These are phyloP conservation scores for Vitis hybrid DNA, from an alignment of 177 flowering plant species.

Conservation along the genomic window DNA sequence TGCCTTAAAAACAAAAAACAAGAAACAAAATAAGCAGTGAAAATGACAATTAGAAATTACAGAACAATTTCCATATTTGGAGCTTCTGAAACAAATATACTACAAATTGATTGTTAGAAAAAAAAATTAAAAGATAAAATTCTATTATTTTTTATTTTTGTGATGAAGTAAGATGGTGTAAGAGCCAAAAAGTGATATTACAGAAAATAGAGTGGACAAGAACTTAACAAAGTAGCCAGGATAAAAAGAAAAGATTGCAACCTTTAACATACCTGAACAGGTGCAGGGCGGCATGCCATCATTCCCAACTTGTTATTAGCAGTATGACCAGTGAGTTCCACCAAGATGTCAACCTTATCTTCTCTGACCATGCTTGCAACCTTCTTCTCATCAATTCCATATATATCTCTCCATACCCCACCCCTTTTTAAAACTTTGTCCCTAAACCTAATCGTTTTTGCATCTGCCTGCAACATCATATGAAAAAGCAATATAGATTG, in stretches of 20 bases:
- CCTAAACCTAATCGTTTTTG: constrained; percentile 80
- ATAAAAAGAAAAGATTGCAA: neutral
- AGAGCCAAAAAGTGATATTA: neutral
- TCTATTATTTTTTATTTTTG: too few relatives aligned
- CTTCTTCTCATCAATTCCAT: constrained; percentile 94
- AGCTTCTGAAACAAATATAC: neutral
- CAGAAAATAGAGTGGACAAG: neutral
- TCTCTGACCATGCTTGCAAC: constrained; percentile 93
- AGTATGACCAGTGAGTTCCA: constrained; percentile 98
- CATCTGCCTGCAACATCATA: constrained; percentile 74
- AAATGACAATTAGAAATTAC: neutral
- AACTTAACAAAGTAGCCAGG: neutral
- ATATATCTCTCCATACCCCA: constrained; percentile 94
- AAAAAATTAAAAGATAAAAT: neutral
- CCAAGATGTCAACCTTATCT: constrained; percentile 92
- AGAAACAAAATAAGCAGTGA: too few relatives aligned
- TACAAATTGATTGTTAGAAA: neutral
- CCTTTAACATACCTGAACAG: constrained; percentile 70
- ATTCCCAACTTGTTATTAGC: constrained; percentile 95
- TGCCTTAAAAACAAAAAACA: too few relatives aligned
- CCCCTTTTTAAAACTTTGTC: constrained; percentile 82
- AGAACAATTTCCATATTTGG: neutral
- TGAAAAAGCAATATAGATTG: neutral
- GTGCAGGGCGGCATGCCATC: constrained; percentile 97
- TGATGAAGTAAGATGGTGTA: neutral